Evolutionary conservation across 179 eudicot species (phyloP).

Genomic region (Amaranthus tricolor): DNA sequence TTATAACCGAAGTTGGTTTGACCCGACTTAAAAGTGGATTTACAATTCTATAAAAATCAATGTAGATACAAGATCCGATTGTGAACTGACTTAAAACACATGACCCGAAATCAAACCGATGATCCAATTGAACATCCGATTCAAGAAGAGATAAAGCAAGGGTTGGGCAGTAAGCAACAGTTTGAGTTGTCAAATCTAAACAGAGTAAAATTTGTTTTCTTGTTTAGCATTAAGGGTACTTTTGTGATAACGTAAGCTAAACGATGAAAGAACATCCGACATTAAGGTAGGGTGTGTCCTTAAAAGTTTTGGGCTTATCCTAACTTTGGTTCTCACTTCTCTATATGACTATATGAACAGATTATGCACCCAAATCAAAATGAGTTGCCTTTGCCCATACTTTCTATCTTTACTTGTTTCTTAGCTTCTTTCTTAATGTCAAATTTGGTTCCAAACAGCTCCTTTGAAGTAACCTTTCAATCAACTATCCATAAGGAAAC

Average conservation of each 20-base stretch:
- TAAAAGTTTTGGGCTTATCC: background rate
- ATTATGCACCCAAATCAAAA: slow-evolving; percentile 22
- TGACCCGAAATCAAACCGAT: too few relatives aligned
- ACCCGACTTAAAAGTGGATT: too few relatives aligned
- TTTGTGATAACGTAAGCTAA: background rate
- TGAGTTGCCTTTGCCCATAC: slow-evolving; percentile 8
- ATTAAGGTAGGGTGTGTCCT: slow-evolving; percentile 21
- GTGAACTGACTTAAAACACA: too few relatives aligned
- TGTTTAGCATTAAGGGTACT: background rate
- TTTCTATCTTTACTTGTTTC: background rate
- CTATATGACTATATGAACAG: slow-evolving; percentile 8
- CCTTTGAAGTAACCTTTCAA: slow-evolving; percentile 13
- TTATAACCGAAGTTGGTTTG: too few relatives aligned
- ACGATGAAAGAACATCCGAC: slow-evolving; percentile 14
- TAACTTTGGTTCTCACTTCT: slow-evolving; percentile 3
- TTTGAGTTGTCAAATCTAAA: slow-evolving; percentile 22
- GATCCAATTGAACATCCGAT: too few relatives aligned
- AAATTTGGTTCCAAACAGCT: background rate
- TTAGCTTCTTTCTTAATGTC: background rate
- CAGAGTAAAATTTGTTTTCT: slow-evolving; percentile 1
- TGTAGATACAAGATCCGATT: too few relatives aligned
- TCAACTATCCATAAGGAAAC: background rate
- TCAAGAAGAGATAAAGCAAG: too few relatives aligned
- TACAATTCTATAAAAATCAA: too few relatives aligned
- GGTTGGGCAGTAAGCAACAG: background rate